Percentiles rank a stretch among this genome's conserved stretches.
Conservation (phyloP, 371 early-diverging fungal species). For the Mucor irregularis region DNA sequence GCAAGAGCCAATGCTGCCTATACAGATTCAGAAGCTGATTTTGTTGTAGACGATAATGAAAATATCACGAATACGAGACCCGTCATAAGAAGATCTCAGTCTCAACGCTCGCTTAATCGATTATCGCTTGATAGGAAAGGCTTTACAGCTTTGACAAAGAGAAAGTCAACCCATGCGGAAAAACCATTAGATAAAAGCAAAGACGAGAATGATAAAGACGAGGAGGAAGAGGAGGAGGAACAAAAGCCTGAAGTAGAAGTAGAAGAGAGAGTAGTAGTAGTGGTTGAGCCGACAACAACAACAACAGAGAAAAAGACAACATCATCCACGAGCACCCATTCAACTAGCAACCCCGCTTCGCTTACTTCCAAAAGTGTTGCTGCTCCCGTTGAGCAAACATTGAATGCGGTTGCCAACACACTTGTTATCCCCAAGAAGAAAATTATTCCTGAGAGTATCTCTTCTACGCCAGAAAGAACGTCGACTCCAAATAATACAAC, state of each 20-base stretch:
- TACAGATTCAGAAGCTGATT: slow-evolving; percentile 34
- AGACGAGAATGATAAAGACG: too few species aligned
- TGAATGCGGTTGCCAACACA: slow-evolving; percentile 40
- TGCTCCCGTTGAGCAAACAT: slow-evolving; percentile 37
- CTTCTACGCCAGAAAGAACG: background rate
- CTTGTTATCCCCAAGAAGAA: slow-evolving; percentile 28
- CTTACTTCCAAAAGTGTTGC: slow-evolving; percentile 19
- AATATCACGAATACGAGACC: slow-evolving; percentile 15
- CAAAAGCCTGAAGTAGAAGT: background rate
- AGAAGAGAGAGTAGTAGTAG: background rate
- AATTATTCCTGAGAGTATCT: background rate
- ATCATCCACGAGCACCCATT: too few species aligned
- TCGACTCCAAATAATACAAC: too few species aligned
- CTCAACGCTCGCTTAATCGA: slow-evolving; percentile 32
- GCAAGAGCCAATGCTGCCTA: slow-evolving; percentile 31
- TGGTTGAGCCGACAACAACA: background rate
- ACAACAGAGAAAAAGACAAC: background rate
- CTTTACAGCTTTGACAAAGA: slow-evolving; percentile 5
- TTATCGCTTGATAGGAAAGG: slow-evolving; percentile 29
- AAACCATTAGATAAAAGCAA: too few species aligned
- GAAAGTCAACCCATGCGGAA: background rate
- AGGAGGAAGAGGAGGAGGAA: background rate
- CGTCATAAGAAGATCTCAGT: slow-evolving; percentile 43
- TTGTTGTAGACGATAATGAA: background rate
- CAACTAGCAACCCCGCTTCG: slow-evolving; percentile 7